Base-by-base conservation (phyloP, 306 rosid genomes). In the Fragaria iinumae region DNA sequence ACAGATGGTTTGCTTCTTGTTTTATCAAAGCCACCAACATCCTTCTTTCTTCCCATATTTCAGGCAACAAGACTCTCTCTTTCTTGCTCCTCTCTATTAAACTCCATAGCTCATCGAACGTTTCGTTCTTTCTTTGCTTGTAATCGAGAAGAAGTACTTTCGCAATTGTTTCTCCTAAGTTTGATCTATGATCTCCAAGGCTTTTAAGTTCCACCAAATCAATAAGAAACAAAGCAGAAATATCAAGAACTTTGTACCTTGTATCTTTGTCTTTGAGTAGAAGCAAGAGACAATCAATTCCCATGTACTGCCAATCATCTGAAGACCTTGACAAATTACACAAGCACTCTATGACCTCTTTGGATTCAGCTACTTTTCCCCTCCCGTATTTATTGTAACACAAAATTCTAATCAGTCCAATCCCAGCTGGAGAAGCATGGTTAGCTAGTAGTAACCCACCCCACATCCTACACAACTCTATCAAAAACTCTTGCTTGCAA, bases 231-330 rank as follows among this genome's bases (percentile, higher is more conserved):
- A 68, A 75, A 48, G 79, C 62, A 2, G 88, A 86, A 75, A 77
- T 21, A 59, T 69, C 86, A 75, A 90, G 18, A 79, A 91, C 90
- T 25, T 85, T 83, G 87, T 85, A 85, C 86, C 98, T 83, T 5
- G 95, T 89, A 39, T 76, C 84, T 10, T 71, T 49, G 71, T 93
- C 95, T 77, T 88, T 89, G 83, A 93, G 94, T 67, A 93, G 96
- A 29, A 86, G 69, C 27, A 93, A 60, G 60, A 93, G 96, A 79
- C 96, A 93, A 44, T 93, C 89, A 3, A 93, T 88, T 16, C 93
- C 96, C 81, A 89, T 84, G 38, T 93, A 89, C 47, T 93, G 98
- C 96, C 98, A 93, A 76, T 93, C 91, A 84, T 93, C 93, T 3
- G 91, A 93, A 74, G 98, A 93, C 78, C 95, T 85, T 8, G 96